phyloP scores from a whole-genome alignment of 2,329 filamentous ascomycete genomes.

The Aureobasidium sp. region DNA sequence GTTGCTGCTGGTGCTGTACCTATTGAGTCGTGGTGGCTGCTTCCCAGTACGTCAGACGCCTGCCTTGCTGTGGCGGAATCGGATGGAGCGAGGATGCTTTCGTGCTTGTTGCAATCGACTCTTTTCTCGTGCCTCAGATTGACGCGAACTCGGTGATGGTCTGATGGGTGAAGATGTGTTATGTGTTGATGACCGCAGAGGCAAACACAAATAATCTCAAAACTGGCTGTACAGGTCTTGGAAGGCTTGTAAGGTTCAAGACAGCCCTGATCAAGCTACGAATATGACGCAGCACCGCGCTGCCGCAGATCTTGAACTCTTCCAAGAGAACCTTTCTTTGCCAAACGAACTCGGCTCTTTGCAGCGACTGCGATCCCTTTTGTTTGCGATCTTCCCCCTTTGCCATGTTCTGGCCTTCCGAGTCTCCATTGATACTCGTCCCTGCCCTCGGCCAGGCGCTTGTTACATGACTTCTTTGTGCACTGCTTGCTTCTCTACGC shows the following conservation, averaged over 20 bases:
- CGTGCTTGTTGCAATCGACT: neutral
- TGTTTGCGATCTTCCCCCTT: neutral
- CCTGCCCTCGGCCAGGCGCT: neutral
- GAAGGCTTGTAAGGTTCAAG: conserved; percentile 11
- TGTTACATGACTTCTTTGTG: neutral
- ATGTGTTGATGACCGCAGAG: conserved; percentile 1
- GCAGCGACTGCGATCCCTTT: neutral
- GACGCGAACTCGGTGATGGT: neutral
- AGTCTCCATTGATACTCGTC: neutral
- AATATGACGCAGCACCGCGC: neutral
- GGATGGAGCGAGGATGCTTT: neutral
- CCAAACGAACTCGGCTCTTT: neutral
- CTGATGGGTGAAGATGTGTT: neutral
- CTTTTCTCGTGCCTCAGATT: neutral
- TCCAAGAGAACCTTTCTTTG: neutral
- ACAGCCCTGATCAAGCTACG: conserved; percentile 4
- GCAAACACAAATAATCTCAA: conserved; percentile 7
- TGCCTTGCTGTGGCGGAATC: conserved; percentile 9
- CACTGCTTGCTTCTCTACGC: no score
- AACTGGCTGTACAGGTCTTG: conserved; percentile 5
- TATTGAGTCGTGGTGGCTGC: neutral
- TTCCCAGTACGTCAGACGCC: conserved; percentile 8
- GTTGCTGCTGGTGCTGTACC: conserved; percentile 1
- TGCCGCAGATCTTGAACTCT: conserved; percentile 6
- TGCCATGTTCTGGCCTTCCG: neutral